A percentile compares a stretch with the other conserved stretches of the same genome.
Evolutionary conservation across 257 asterid genomes (phyloP).

Genomic region (Nicotiana undulata): DNA sequence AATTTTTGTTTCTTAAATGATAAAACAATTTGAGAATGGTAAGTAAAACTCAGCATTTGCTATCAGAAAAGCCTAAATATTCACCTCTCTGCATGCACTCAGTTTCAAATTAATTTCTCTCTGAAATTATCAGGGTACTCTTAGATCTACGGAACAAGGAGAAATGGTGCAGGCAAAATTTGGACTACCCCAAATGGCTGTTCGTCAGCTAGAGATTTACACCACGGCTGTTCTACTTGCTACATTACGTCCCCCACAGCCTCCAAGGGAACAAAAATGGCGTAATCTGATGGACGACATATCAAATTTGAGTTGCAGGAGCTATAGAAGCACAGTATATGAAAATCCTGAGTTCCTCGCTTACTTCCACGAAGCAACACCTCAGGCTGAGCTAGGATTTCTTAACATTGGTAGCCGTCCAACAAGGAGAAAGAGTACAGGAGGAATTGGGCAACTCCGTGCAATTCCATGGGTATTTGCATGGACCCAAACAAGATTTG

Average conservation of each 20-base stretch:
- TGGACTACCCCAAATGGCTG: conserved; percentile 90
- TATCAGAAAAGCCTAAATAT: not conserved
- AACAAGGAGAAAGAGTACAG: conserved; percentile 62
- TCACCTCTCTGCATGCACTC: not conserved
- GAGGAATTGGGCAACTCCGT: conserved; percentile 69
- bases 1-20: not conserved
- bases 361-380: conserved; percentile 93
- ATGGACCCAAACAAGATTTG: conserved; percentile 94
- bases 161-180: conserved; percentile 99
- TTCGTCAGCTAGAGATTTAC: conserved; percentile 88
- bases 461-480: conserved; percentile 98
- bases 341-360: conserved; percentile 81
- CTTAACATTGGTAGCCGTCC: conserved; percentile 98
- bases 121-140: conserved; percentile 55
- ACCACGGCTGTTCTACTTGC: conserved; percentile 94
- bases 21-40: not conserved
- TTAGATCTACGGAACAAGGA: conserved; percentile 94
- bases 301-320: conserved; percentile 62
- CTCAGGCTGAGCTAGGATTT: conserved; percentile 86
- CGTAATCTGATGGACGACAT: conserved; percentile 88
- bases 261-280: conserved; percentile 82
- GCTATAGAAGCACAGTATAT: conserved; percentile 68
- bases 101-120: not conserved
- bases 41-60: not conserved
- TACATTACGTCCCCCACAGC: conserved; percentile 73